Conservation (phyloP, 495 filamentous ascomycete species). For the Neurospora sp. region DNA sequence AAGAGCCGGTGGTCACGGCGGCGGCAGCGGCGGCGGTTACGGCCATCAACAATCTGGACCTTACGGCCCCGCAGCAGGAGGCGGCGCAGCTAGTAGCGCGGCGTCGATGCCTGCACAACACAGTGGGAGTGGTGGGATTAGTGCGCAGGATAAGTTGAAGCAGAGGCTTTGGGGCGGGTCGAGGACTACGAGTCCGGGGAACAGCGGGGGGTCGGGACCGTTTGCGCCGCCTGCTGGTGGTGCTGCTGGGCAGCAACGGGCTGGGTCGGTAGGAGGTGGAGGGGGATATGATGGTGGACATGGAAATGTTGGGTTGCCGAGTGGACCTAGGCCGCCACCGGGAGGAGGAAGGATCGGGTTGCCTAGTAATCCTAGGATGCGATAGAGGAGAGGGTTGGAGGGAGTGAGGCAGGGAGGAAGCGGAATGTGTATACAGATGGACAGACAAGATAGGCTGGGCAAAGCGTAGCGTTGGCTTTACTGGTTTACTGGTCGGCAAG, state of each 20-base stretch:
- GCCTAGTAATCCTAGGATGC: not conserved
- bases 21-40: slow-evolving; percentile 7
- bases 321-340: not conserved
- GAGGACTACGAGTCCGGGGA: slow-evolving; percentile 28
- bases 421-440: not conserved
- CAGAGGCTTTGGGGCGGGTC: slow-evolving; percentile 39
- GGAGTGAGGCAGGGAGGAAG: not conserved
- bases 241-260: not conserved
- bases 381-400: not conserved
- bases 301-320: not conserved
- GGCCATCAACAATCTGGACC: slow-evolving; percentile 9
- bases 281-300: not conserved
- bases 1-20: slow-evolving; percentile 36
- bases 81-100: slow-evolving; percentile 1
- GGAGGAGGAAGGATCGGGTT: not conserved
- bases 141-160: slow-evolving; percentile 40
- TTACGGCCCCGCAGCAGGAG: slow-evolving; percentile 25
- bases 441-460: not conserved
- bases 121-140: slow-evolving; percentile 5
- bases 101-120: slow-evolving; percentile 4
- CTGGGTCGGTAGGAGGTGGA: not conserved
- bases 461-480: not conserved
- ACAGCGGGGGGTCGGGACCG: slow-evolving; percentile 15
- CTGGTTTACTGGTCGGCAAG: not conserved
- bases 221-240: slow-evolving; percentile 26